Conservation (phyloP, 176 grass and related monocot species). For the Carex parvula region DNA sequence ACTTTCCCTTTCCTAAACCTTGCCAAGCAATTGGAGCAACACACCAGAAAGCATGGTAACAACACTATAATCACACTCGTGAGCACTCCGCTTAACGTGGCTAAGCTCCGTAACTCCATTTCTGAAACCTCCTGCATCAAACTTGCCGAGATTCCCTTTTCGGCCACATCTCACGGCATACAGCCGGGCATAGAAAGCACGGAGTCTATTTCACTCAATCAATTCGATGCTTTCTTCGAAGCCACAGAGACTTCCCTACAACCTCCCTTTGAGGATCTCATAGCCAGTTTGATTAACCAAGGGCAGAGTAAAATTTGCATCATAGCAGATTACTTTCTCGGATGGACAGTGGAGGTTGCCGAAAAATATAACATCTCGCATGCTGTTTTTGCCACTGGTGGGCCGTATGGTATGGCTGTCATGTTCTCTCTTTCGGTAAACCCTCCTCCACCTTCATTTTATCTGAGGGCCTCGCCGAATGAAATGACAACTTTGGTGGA, state of each 20-base stretch:
- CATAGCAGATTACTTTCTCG: conserved; percentile 38
- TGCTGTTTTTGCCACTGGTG: conserved; percentile 31
- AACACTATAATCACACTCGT: conserved; percentile 29
- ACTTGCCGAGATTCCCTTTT: conserved; percentile 36
- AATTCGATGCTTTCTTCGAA: conserved; percentile 8
- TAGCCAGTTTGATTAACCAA: conserved; percentile 16
- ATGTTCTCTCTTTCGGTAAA: conserved; percentile 16
- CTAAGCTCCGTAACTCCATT: conserved; percentile 10
- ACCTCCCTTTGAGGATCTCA: conserved; percentile 33
- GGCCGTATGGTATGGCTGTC: conserved; percentile 32
- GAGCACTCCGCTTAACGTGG: conserved; percentile 27
- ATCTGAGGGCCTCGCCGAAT: not conserved
- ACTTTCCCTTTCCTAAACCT: conserved; percentile 48
- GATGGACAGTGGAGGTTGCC: conserved; percentile 37
- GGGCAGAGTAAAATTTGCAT: conserved; percentile 34
- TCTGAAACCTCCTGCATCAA: conserved; percentile 29
- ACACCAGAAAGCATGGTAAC: not conserved
- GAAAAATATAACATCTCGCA: conserved; percentile 30
- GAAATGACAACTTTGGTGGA: conserved; percentile 24
- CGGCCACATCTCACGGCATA: conserved; percentile 17
- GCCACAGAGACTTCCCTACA: conserved; percentile 30
- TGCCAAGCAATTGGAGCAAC: conserved; percentile 24
- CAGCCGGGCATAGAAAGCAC: conserved; percentile 15
- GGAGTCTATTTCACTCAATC: not conserved
- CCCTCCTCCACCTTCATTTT: conserved; percentile 17